Base-by-base conservation (phyloP, 768 basidiomycete genomes). In the Lactarius evosmus region DNA sequence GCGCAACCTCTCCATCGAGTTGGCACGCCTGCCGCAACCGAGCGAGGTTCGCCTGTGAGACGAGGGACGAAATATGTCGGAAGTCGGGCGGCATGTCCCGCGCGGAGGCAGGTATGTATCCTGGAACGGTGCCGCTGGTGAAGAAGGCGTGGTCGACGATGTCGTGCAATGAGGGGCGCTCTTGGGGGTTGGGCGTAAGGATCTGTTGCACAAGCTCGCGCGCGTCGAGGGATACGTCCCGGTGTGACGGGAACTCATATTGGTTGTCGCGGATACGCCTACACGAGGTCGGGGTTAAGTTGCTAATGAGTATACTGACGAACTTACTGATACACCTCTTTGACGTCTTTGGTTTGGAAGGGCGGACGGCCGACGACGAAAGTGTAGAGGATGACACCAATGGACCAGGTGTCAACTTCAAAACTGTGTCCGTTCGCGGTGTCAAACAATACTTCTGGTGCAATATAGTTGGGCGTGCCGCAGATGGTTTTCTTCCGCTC, bases 401-500 rank as follows among this genome's bases (percentile, higher is more conserved):
- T 88, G 2, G 92, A 94, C 96, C 96, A 99, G 9, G 94, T 91
- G 73, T 99, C 96, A 32, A 98, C 96, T 77, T 99, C 97, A 69
- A 97, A 99, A 72, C 92, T 95, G 75, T 99, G 96, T 1, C 96
- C 95, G 67, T 94, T 95, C 19, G 87, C 92, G 29, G 90, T 93
- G 73, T 98, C 95, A 73, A 96, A 97, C 68, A 99, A 78, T 27
- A 98, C 95, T 73, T 98, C 96, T 0, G 97, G 97, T 0, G 97
- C 96, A 67, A 99, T 98, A 73, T 99, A 98, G 73, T 99, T 98
- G 2, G 96, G 97, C 0, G 96, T 99, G 1, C 96, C 96, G 69
- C 97, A 98, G 53, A 98, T 97, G 0, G 96, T 99, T 85, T 98
- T 98, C 83, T 98, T 97, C 72, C 96, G 79, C 75, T 98, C 96